A percentile compares a stretch with the other conserved stretches of the same genome.
phyloP scores from a whole-genome alignment of 148 eudicot species.

The Chenopodium suecicum region DNA sequence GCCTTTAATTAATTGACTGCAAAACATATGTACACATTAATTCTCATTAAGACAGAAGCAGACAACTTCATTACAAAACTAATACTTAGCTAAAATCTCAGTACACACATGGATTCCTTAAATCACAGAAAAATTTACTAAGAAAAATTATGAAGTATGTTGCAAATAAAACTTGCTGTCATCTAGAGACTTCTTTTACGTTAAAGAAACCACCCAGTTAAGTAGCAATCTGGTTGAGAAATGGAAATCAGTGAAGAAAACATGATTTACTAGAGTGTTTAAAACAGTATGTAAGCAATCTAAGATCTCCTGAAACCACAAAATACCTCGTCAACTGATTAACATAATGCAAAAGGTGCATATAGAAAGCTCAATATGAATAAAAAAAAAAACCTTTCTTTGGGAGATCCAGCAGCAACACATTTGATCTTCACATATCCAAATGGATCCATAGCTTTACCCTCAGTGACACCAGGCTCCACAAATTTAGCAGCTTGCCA shows the following conservation, averaged over 20 bases:
- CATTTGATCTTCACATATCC: conserved; percentile 92
- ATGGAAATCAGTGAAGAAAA: neutral
- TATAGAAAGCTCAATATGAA: neutral
- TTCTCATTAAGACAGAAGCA: neutral
- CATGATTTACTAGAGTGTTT: neutral
- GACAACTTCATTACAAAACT: neutral
- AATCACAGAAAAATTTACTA: neutral
- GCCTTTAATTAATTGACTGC: conserved; percentile 74
- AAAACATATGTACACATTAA: conserved; percentile 5
- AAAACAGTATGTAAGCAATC: neutral
- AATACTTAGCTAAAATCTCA: neutral
- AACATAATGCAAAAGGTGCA: neutral
- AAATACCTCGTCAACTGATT: neutral
- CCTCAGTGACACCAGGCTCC: conserved; percentile 62
- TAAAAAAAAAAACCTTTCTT: conserved; percentile 51
- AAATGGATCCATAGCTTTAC: conserved; percentile 90
- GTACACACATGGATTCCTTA: neutral
- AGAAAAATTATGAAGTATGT: neutral
- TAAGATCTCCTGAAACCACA: neutral
- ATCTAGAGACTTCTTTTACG: neutral
- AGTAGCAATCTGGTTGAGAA: neutral
- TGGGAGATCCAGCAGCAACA: conserved; percentile 65
- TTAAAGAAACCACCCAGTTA: neutral
- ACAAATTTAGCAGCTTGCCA: conserved; percentile 87
- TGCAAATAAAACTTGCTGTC: neutral